Percentiles rank a stretch among this genome's conserved stretches.
phyloP scores from a whole-genome alignment of 129 eudicot genomes.

The Pulicaria dysenterica region DNA sequence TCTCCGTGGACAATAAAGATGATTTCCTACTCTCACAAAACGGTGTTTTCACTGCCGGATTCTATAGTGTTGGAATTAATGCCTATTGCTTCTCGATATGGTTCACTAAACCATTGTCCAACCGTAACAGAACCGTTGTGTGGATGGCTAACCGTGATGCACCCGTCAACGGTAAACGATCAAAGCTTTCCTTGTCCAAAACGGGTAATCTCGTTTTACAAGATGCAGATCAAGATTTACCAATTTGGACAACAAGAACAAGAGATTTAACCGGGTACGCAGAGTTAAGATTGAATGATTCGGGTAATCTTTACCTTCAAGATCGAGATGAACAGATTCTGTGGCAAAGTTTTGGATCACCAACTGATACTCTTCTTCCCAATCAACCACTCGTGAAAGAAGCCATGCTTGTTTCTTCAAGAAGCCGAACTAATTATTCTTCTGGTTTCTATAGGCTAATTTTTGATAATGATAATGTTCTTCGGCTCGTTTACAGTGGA shows the following conservation, averaged over 20 bases:
- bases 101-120: conserved; percentile 39
- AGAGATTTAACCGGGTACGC: neutral
- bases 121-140: conserved; percentile 29
- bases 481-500: conserved; percentile 43
- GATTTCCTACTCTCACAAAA: conserved; percentile 38
- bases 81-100: conserved; percentile 52
- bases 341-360: conserved; percentile 62
- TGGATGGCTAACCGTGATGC: conserved; percentile 64
- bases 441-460: conserved; percentile 48
- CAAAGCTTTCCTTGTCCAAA: conserved; percentile 32
- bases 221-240: conserved; percentile 40
- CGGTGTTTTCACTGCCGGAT: conserved; percentile 47
- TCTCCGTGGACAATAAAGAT: conserved; percentile 17
- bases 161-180: conserved; percentile 49
- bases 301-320: conserved; percentile 47
- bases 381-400: conserved; percentile 39
- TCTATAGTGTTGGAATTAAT: conserved; percentile 36
- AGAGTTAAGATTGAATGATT: conserved; percentile 25
- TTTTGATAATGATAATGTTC: conserved; percentile 54
- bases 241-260: conserved; percentile 43
- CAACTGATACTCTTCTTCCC: conserved; percentile 60
- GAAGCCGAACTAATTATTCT: conserved; percentile 38
- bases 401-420: conserved; percentile 37
- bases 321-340: conserved; percentile 21
- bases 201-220: conserved; percentile 44